These are phyloP conservation scores for Aphanomyces invadans DNA, from an alignment of 352 stramenopile genomes.

Conservation along the genomic window DNA sequence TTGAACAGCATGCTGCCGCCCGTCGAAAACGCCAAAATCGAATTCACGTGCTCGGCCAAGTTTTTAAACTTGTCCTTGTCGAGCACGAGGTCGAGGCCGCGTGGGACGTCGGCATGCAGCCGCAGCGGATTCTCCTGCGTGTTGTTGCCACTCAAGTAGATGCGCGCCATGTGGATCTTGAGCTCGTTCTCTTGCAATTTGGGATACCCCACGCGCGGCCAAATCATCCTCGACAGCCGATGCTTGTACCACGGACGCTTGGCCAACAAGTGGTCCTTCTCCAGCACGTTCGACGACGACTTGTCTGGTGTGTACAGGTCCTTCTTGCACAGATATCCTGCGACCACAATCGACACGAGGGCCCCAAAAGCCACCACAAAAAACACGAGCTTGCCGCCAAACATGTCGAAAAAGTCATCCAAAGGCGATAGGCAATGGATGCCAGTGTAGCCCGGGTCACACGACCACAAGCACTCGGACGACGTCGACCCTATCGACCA, in stretches of 20 bases:
- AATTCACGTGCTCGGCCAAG: slow-evolving; percentile 60
- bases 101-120: slow-evolving; percentile 50
- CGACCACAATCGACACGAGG: slow-evolving; percentile 54
- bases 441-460: slow-evolving; percentile 67
- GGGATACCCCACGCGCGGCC: slow-evolving; percentile 62
- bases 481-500: slow-evolving; percentile 38
- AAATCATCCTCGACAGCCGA: slow-evolving; percentile 59
- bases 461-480: slow-evolving; percentile 57
- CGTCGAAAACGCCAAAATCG: slow-evolving; percentile 44
- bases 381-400: slow-evolving; percentile 65
- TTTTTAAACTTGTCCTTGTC: slow-evolving; percentile 60
- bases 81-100: slow-evolving; percentile 49
- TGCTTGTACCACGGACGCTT: slow-evolving; percentile 35
- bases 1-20: slow-evolving; percentile 43
- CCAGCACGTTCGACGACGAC: not conserved
- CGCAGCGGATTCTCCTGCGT: slow-evolving; percentile 51
- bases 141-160: slow-evolving; percentile 65
- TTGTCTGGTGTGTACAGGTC: slow-evolving; percentile 12
- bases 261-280: slow-evolving; percentile 19
- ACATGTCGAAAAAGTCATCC: slow-evolving; percentile 65
- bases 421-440: slow-evolving; percentile 65
- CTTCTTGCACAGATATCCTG: slow-evolving; percentile 40
- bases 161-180: slow-evolving; percentile 68
- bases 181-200: slow-evolving; percentile 74
- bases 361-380: slow-evolving; percentile 57